Conservation (phyloP, 2,329 filamentous ascomycete genomes). For the Fusarium cyanostomum region DNA sequence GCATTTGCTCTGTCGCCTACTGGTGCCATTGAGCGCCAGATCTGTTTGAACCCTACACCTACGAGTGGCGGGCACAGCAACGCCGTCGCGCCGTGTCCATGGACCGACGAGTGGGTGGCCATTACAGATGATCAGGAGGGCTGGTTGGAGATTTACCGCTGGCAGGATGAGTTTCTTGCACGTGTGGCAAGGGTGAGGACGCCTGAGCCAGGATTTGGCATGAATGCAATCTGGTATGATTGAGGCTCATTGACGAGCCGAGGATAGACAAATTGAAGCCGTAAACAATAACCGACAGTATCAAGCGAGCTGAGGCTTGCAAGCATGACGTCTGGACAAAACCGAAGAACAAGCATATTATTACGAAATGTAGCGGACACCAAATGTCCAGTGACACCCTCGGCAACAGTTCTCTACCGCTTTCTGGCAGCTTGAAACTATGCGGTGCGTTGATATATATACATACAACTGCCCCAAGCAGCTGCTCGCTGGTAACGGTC, state of each 20-base stretch:
- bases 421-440: not conserved
- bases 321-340: not conserved
- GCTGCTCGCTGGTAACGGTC: not conserved
- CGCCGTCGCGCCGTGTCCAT: conserved; percentile 84
- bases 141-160: conserved; percentile 87
- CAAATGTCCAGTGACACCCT: conserved; percentile 4
- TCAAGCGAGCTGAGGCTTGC: not conserved
- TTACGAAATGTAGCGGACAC: conserved; percentile 12
- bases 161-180: conserved; percentile 82
- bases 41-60: conserved; percentile 84
- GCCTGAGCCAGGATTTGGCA: conserved; percentile 88
- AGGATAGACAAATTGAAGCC: not conserved
- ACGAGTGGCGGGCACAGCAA: conserved; percentile 91
- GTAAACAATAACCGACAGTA: not conserved
- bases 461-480: not conserved
- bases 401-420: not conserved
- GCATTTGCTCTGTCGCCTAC: conserved; percentile 76
- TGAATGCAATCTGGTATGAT: conserved; percentile 98
- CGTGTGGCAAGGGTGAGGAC: conserved; percentile 81
- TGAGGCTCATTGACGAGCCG: conserved; percentile 19
- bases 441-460: not conserved
- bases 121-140: conserved; percentile 89
- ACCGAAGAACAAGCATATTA: not conserved
- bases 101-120: conserved; percentile 89
- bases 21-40: conserved; percentile 79